These are phyloP conservation scores for Leccinum boreale DNA, from an alignment of 768 basidiomycete genomes.

Conservation along the genomic window DNA sequence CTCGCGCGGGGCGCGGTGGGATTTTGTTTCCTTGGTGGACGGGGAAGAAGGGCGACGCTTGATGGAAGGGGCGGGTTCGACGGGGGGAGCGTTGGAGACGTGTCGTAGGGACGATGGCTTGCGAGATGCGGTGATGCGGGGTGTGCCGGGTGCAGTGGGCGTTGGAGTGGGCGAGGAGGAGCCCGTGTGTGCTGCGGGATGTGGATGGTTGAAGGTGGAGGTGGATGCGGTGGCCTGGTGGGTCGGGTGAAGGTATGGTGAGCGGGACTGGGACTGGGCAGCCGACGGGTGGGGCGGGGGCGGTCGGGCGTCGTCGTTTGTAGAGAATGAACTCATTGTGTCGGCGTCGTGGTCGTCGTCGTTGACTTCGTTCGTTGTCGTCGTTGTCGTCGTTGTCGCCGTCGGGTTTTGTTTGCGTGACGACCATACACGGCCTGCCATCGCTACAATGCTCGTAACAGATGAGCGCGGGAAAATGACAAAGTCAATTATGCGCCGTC, in stretches of 20 bases:
- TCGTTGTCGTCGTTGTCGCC: neutral
- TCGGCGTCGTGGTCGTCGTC: constrained; percentile 23
- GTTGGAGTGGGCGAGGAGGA: constrained; percentile 14
- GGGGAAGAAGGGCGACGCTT: constrained; percentile 28
- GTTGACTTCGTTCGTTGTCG: constrained; percentile 9
- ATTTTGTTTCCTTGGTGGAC: constrained; percentile 25
- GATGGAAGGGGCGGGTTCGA: constrained; percentile 25
- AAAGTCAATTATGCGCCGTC: neutral
- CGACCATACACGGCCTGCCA: constrained; percentile 24
- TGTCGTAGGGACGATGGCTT: constrained; percentile 33
- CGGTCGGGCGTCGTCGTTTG: constrained; percentile 12
- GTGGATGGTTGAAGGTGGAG: constrained; percentile 32
- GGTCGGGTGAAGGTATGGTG: constrained; percentile 38
- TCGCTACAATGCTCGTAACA: constrained; percentile 9
- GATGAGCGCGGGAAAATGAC: constrained; percentile 22
- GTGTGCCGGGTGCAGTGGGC: constrained; percentile 23
- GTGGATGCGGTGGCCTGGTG: constrained; percentile 34
- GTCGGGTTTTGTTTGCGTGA: constrained; percentile 15
- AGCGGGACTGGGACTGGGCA: constrained; percentile 20
- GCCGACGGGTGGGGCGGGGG: constrained; percentile 6
- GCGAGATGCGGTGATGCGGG: constrained; percentile 23
- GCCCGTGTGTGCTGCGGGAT: neutral
- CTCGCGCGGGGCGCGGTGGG: constrained; percentile 14
- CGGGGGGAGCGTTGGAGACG: constrained; percentile 27
- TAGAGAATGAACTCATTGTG: constrained; percentile 20